Evolutionary conservation across 1,284 basidiomycete species (phyloP).

Genomic region (Malassezia brasiliensis): DNA sequence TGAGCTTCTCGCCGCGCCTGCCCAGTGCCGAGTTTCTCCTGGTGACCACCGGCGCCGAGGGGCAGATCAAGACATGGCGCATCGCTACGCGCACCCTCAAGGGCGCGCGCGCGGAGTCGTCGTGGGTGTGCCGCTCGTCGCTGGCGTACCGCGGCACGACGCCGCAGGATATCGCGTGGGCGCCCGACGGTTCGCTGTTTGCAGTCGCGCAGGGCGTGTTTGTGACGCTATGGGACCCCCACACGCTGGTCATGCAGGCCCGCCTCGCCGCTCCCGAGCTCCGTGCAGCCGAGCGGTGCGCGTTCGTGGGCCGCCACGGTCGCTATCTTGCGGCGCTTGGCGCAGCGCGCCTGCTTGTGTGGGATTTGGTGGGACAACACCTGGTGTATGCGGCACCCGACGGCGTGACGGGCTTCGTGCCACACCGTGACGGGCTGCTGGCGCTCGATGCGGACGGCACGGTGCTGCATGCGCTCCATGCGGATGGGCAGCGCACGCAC

Average conservation of each 20-base stretch:
- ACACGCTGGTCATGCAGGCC: slow-evolving; percentile 59
- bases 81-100: slow-evolving; percentile 27
- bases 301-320: slow-evolving; percentile 27
- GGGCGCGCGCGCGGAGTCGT: slow-evolving; percentile 29
- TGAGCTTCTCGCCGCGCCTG: slow-evolving; percentile 57
- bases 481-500: neutral
- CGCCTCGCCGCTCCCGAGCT: slow-evolving; percentile 52
- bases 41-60: slow-evolving; percentile 62
- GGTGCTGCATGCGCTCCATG: slow-evolving; percentile 8
- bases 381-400: slow-evolving; percentile 16
- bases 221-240: slow-evolving; percentile 68
- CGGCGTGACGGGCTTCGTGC: slow-evolving; percentile 10
- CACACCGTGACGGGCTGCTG: slow-evolving; percentile 8
- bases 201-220: slow-evolving; percentile 63
- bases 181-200: slow-evolving; percentile 74
- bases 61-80: slow-evolving; percentile 62
- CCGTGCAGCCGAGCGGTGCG: slow-evolving; percentile 12
- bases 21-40: slow-evolving; percentile 49
- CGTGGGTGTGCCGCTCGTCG: slow-evolving; percentile 40
- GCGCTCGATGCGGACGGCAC: neutral
- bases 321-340: slow-evolving; percentile 27
- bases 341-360: slow-evolving; percentile 22
- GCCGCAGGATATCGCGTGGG: slow-evolving; percentile 58
- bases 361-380: slow-evolving; percentile 36
- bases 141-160: slow-evolving; percentile 34